Percentiles rank a stretch among this genome's conserved stretches.
These are phyloP conservation scores for Clonostachys sp. DNA, from an alignment of 2,329 filamentous ascomycete species.

Conservation along the genomic window DNA sequence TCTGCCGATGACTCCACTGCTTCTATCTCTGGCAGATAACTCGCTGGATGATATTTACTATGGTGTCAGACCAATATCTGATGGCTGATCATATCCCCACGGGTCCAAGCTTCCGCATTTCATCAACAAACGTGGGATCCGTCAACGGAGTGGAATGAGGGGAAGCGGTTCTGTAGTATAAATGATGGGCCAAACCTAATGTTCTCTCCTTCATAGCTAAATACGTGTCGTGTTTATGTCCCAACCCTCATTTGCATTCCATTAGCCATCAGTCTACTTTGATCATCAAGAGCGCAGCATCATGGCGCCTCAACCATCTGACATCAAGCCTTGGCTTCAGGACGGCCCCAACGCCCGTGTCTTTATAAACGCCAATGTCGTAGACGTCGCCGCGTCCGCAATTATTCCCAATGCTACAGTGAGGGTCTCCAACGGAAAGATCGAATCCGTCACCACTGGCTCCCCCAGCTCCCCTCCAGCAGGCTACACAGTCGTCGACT, in stretches of 20 bases:
- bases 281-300: neutral
- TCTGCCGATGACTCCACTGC: too few species aligned
- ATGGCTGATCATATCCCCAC: too few species aligned
- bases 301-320: neutral
- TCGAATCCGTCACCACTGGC: slow-evolving; percentile 15
- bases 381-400: slow-evolving; percentile 29
- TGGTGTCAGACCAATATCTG: too few species aligned
- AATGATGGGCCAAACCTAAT: too few species aligned
- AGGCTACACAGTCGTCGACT: slow-evolving; percentile 9
- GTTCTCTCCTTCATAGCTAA: neutral
- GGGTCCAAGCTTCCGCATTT: too few species aligned
- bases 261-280: neutral
- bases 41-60: too few species aligned
- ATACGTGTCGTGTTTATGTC: too few species aligned
- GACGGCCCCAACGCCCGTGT: slow-evolving; percentile 13
- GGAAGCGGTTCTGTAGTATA: neutral
- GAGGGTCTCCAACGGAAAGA: slow-evolving; percentile 23
- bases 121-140: neutral
- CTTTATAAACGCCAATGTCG: slow-evolving; percentile 36
- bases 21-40: too few species aligned
- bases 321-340: slow-evolving; percentile 12
- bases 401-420: slow-evolving; percentile 22
- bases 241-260: too few species aligned
- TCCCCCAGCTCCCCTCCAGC: neutral
- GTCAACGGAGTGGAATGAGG: neutral